Evolutionary conservation across 2,329 filamentous ascomycete genomes (phyloP).

Genomic region (Tolypocladium inflatum): DNA sequence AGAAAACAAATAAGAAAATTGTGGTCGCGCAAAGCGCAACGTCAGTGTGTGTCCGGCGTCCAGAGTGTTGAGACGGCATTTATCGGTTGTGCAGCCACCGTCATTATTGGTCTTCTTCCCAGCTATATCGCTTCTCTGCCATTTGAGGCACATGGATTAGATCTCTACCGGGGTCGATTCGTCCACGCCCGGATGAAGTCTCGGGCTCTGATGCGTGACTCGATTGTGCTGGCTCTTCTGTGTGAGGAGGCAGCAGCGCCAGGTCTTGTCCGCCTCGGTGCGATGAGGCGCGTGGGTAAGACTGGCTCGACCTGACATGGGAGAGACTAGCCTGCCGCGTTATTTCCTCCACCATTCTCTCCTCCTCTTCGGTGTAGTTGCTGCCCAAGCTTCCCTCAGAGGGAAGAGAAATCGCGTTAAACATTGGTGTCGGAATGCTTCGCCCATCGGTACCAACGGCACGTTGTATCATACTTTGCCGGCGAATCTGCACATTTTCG

Average conservation of each 20-base stretch:
- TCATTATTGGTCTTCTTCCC: constrained; percentile 28
- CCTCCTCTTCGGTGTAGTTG: constrained; percentile 47
- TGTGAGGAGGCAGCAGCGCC: neutral
- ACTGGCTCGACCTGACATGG: neutral
- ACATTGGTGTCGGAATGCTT: neutral
- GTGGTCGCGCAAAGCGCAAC: neutral
- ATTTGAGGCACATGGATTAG: constrained; percentile 42
- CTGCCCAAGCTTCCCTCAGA: constrained; percentile 38
- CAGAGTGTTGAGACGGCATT: neutral
- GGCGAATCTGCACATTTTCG: constrained; percentile 28
- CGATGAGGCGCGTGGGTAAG: neutral
- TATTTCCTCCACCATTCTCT: constrained; percentile 21
- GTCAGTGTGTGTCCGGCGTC: neutral
- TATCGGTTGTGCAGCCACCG: no score
- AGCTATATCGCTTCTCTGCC: constrained; percentile 40
- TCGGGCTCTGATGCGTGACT: neutral
- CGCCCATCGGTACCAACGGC: constrained; percentile 3
- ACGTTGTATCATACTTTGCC: constrained; percentile 7
- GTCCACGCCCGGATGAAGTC: constrained; percentile 11
- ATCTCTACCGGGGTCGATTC: constrained; percentile 34
- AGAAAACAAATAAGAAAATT: neutral
- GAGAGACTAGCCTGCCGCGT: constrained; percentile 13
- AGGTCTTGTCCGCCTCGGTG: neutral
- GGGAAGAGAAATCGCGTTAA: constrained; percentile 6
- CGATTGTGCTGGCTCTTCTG: neutral